These are phyloP conservation scores for Plantago coronopus DNA, from an alignment of 305 asterid species.

Conservation along the genomic window DNA sequence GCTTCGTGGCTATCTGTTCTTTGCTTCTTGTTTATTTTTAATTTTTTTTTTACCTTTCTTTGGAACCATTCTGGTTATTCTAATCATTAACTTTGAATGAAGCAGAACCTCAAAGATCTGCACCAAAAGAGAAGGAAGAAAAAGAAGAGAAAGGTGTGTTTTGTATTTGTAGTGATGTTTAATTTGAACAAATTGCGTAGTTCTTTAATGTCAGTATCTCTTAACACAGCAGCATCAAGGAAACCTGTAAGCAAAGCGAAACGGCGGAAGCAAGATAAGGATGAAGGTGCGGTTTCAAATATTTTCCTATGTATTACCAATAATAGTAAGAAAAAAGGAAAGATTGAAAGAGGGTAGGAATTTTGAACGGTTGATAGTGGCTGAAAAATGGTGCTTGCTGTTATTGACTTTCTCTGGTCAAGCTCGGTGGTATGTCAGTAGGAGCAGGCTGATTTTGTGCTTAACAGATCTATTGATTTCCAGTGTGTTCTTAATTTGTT, in stretches of 20 bases:
- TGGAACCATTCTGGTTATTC: constrained; percentile 10
- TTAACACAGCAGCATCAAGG: constrained; percentile 5
- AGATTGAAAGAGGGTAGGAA: too few species aligned
- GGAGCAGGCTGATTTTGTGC: constrained; percentile 15
- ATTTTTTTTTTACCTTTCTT: constrained; percentile 1
- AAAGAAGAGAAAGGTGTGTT: constrained; percentile 63
- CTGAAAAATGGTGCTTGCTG: too few species aligned
- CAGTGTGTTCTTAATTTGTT: constrained; percentile 7
- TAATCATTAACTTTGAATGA: constrained; percentile 20
- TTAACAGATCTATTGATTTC: constrained; percentile 8
- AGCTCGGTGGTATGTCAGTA: not conserved
- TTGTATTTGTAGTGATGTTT: constrained; percentile 15
- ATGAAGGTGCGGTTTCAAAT: constrained; percentile 56
- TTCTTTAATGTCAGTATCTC: not conserved
- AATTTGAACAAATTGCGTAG: not conserved
- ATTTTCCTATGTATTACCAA: too few species aligned
- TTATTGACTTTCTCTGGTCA: not conserved
- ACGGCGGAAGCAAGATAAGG: constrained; percentile 53
- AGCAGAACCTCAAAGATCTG: constrained; percentile 45
- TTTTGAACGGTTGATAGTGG: too few species aligned
- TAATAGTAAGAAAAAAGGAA: too few species aligned
- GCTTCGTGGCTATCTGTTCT: constrained; percentile 8
- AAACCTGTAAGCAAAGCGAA: constrained; percentile 23
- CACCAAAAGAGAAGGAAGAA: constrained; percentile 64
- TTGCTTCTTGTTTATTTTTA: not conserved